phyloP scores from a whole-genome alignment of 1,284 basidiomycete genomes.

The Earliella scabrosa region DNA sequence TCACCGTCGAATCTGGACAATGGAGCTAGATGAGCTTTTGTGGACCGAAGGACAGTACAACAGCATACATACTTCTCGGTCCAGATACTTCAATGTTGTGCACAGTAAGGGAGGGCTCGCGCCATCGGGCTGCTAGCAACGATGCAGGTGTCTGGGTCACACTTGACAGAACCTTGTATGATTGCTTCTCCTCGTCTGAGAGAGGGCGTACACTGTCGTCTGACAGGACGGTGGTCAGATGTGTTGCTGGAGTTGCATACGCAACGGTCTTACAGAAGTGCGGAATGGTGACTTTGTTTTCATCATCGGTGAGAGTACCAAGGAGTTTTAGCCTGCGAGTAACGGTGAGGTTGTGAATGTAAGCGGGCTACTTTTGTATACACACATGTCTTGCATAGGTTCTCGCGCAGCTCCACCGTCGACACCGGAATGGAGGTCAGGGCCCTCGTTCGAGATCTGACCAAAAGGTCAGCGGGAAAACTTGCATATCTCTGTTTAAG shows the following conservation, averaged over 20 bases:
- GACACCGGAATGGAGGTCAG: constrained; percentile 90
- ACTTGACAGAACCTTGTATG: constrained; percentile 71
- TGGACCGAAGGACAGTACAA: no score
- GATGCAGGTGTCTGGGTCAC: constrained; percentile 70
- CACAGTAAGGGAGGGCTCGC: constrained; percentile 76
- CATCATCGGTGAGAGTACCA: constrained; percentile 66
- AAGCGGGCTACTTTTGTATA: not conserved
- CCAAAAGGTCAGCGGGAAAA: not conserved
- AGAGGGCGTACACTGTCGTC: constrained; percentile 77
- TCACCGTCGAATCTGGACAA: constrained; percentile 78
- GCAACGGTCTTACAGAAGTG: constrained; percentile 90
- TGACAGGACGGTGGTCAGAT: constrained; percentile 41
- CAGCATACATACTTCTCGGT: constrained; percentile 75
- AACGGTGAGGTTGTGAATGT: constrained; percentile 1
- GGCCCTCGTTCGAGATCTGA: constrained; percentile 69
- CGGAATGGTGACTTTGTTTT: constrained; percentile 72
- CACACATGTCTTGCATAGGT: constrained; percentile 91
- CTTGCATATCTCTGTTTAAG: no score
- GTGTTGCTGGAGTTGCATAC: no score
- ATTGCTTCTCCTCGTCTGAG: constrained; percentile 66
- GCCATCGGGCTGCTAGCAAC: constrained; percentile 77
- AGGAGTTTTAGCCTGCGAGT: constrained; percentile 76
- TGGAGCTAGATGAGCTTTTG: no score
- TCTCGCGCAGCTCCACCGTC: constrained; percentile 89
- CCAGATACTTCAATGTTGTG: constrained; percentile 76